Evolutionary conservation across 805 yeast genomes (phyloP).

Genomic region (Blastobotrys muscicola): DNA sequence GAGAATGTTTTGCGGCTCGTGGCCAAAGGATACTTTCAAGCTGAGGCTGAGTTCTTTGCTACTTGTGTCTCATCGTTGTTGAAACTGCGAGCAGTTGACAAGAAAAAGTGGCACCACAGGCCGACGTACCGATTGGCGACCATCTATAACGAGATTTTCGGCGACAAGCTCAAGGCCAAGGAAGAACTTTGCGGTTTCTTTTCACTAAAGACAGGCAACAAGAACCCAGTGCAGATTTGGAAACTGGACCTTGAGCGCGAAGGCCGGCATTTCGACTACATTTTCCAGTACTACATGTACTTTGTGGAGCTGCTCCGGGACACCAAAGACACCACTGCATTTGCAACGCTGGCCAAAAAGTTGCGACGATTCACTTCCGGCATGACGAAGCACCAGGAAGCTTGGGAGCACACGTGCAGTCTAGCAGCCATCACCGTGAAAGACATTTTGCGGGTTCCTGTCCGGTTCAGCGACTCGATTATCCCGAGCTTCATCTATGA

Average conservation of each 20-base stretch:
- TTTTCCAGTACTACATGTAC: constrained; percentile 57
- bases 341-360: constrained; percentile 57
- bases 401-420: constrained; percentile 58
- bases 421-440: constrained; percentile 45
- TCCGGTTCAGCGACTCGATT: constrained; percentile 42
- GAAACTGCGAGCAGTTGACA: constrained; percentile 49
- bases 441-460: constrained; percentile 34
- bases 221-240: constrained; percentile 80
- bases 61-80: constrained; percentile 38
- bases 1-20: background rate
- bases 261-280: constrained; percentile 83
- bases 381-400: constrained; percentile 52
- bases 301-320: constrained; percentile 46
- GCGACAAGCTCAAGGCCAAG: constrained; percentile 45
- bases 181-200: constrained; percentile 57
- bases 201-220: constrained; percentile 48
- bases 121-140: constrained; percentile 66
- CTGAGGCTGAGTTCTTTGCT: constrained; percentile 26
- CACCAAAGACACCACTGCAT: constrained; percentile 46
- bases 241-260: constrained; percentile 86
- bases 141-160: constrained; percentile 46
- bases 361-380: constrained; percentile 71
- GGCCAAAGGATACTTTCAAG: background rate
- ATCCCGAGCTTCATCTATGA: constrained; percentile 38
- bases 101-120: constrained; percentile 86